phyloP scores from a whole-genome alignment of 441 rosid species.

The Erysimum pusillum region DNA sequence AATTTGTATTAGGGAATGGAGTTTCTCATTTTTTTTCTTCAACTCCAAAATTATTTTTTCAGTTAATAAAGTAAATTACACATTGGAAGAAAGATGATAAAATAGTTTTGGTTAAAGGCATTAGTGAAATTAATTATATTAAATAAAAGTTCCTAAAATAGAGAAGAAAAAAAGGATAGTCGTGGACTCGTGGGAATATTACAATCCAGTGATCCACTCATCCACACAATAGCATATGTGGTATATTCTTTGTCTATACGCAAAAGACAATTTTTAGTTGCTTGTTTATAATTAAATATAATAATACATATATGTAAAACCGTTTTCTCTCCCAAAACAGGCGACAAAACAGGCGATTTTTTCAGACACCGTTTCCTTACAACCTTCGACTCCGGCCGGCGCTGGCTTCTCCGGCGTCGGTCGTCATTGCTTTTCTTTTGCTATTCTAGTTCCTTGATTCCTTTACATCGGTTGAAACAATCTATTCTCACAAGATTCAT shows the following conservation, averaged over 20 bases:
- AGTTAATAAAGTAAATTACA: not conserved
- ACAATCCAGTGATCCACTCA: constrained; percentile 18
- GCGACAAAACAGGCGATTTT: too few relatives aligned
- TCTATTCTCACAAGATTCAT: too few relatives aligned
- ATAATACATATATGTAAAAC: too few relatives aligned
- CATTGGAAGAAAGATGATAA: not conserved
- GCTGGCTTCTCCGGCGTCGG: too few relatives aligned
- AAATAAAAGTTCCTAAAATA: not conserved
- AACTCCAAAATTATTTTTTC: not conserved
- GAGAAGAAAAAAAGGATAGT: not conserved
- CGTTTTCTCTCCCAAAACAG: too few relatives aligned
- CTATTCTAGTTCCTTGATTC: too few relatives aligned
- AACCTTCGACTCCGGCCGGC: too few relatives aligned
- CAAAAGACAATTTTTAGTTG: not conserved
- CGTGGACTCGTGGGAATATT: constrained; percentile 33
- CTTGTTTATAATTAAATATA: not conserved
- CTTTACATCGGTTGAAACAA: too few relatives aligned
- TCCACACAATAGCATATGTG: constrained; percentile 31
- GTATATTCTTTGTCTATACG: constrained; percentile 42
- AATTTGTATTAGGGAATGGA: not conserved
- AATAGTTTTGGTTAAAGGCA: not conserved
- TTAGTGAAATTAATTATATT: not conserved
- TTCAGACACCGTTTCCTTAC: too few relatives aligned
- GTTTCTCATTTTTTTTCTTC: not conserved
- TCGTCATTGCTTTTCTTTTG: too few relatives aligned